phyloP scores from a whole-genome alignment of 495 filamentous ascomycete genomes.

The Astrocystis sublimbata region DNA sequence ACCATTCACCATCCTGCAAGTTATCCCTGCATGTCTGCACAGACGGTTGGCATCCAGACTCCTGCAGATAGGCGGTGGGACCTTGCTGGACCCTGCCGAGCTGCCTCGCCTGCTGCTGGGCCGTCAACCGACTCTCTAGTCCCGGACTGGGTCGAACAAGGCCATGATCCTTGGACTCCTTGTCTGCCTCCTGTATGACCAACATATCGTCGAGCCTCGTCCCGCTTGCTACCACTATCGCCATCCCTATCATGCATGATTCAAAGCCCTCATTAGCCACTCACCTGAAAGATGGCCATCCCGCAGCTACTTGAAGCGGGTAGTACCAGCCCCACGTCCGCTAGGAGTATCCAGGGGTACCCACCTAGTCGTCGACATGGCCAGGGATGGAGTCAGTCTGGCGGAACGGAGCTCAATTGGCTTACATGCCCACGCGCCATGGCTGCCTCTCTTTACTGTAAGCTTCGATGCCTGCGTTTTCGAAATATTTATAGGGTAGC shows the following conservation, averaged over 20 bases:
- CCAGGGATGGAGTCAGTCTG: constrained; percentile 20
- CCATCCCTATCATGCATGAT: constrained; percentile 20
- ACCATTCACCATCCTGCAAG: constrained; percentile 8
- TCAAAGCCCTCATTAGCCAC: constrained; percentile 14
- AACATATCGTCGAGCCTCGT: constrained; percentile 16
- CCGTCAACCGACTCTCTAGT: neutral
- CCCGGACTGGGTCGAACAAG: neutral
- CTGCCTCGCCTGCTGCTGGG: too few relatives aligned
- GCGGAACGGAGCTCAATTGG: constrained; percentile 14
- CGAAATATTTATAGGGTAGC: neutral
- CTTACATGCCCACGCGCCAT: constrained; percentile 6
- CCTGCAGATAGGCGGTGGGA: neutral
- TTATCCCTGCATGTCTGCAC: constrained; percentile 1
- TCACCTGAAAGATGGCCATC: neutral
- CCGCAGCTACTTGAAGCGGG: constrained; percentile 6
- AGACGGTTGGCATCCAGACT: constrained; percentile 1
- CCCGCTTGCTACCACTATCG: constrained; percentile 7
- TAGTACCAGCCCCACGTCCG: constrained; percentile 1
- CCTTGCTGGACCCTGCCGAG: constrained; percentile 8
- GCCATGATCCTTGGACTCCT: neutral
- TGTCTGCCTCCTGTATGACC: constrained; percentile 7
- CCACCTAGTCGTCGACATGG: constrained; percentile 14
- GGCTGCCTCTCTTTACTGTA: constrained; percentile 13
- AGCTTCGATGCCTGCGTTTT: neutral
- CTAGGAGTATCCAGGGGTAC: neutral